Conservation (phyloP, 331 rosid genomes). For the Acacia concinna region DNA sequence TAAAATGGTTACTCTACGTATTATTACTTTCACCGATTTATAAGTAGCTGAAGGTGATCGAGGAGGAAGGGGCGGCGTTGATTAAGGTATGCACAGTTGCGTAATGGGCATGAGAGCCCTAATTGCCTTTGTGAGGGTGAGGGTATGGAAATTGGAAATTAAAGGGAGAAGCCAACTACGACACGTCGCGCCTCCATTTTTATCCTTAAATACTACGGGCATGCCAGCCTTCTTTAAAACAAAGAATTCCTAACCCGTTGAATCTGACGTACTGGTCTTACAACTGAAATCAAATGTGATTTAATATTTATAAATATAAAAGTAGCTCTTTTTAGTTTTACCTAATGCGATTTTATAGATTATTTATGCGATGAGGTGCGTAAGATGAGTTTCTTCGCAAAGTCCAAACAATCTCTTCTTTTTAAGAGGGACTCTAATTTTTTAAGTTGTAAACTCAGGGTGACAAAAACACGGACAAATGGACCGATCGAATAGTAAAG, state of each 20-base stretch:
- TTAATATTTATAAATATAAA: no score
- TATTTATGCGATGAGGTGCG: no score
- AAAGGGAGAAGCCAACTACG: not conserved
- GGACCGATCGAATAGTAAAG: no score
- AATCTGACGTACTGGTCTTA: not conserved
- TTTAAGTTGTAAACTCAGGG: no score
- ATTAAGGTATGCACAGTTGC: not conserved
- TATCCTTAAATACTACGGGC: not conserved
- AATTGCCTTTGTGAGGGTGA: not conserved
- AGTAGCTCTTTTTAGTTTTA: no score
- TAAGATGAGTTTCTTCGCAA: no score
- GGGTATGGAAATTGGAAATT: not conserved
- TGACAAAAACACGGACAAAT: no score
- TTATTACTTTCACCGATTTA: not conserved
- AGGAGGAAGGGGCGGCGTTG: not conserved
- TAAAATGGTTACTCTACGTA: not conserved
- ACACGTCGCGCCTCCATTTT: not conserved
- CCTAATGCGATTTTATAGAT: no score
- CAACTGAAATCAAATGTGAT: not conserved
- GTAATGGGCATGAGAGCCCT: not conserved
- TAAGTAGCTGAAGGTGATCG: not conserved
- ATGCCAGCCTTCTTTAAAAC: not conserved
- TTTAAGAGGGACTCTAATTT: no score
- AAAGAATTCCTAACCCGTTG: not conserved
- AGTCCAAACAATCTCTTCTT: no score